Conservation (phyloP, 352 stramenopile species). For the Phytophthora foliorum region DNA sequence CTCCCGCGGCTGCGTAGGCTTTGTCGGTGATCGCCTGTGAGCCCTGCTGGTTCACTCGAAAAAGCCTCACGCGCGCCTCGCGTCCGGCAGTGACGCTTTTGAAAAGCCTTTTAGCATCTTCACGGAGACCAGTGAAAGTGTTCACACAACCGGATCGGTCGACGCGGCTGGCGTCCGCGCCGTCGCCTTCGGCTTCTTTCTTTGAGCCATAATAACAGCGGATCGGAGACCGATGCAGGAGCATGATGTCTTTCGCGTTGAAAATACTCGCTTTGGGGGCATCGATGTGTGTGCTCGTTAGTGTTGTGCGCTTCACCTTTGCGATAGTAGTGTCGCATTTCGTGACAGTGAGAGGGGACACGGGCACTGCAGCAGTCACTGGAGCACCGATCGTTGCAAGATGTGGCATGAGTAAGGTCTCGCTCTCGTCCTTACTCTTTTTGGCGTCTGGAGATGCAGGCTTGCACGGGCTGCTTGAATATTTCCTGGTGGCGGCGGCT, state of each 20-base stretch:
- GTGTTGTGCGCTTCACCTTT: slow-evolving; percentile 31
- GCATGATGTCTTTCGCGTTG: slow-evolving; percentile 80
- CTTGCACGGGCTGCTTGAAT: slow-evolving; percentile 20
- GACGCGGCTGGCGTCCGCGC: slow-evolving; percentile 57
- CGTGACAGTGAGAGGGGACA: slow-evolving; percentile 22
- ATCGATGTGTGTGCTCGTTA: slow-evolving; percentile 15
- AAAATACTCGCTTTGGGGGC: slow-evolving; percentile 42
- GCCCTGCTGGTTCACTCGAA: slow-evolving; percentile 72
- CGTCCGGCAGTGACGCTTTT: slow-evolving; percentile 65
- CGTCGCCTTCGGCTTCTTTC: slow-evolving; percentile 83
- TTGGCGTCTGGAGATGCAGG: slow-evolving; percentile 1
- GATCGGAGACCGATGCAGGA: slow-evolving; percentile 82
- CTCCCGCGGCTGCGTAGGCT: slow-evolving; percentile 69
- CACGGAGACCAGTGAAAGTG: slow-evolving; percentile 86
- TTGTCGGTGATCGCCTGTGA: slow-evolving; percentile 66
- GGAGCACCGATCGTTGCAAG: slow-evolving; percentile 22
- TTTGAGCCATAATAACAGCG: slow-evolving; percentile 82
- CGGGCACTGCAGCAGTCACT: slow-evolving; percentile 13
- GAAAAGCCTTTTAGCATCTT: slow-evolving; percentile 86
- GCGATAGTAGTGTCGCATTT: slow-evolving; percentile 23
- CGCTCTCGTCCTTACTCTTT: slow-evolving; percentile 19
- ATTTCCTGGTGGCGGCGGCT: slow-evolving; percentile 11
- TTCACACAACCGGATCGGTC: slow-evolving; percentile 83
- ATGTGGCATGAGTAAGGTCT: slow-evolving; percentile 17
- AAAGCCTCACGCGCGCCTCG: slow-evolving; percentile 76